These are phyloP conservation scores for Cornus florida DNA, from an alignment of 148 eudicot genomes.

Conservation along the genomic window DNA sequence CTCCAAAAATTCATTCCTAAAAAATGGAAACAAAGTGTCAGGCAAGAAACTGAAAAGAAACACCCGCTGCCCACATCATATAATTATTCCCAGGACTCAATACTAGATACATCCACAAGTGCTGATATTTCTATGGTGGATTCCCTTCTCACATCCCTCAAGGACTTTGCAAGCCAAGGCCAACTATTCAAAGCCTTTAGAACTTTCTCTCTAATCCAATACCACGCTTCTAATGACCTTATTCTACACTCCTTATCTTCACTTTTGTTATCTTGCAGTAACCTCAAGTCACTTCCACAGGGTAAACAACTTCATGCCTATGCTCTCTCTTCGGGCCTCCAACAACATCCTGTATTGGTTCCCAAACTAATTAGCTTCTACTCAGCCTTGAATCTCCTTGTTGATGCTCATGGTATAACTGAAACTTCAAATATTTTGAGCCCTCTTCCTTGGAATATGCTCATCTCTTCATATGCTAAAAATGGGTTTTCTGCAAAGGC, in stretches of 20 bases:
- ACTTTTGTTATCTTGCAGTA: conserved; percentile 54
- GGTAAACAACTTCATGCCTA: conserved; percentile 73
- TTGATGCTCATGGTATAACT: conserved; percentile 51
- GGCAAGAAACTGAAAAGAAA: conserved; percentile 15
- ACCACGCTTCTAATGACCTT: conserved; percentile 32
- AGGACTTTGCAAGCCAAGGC: conserved; percentile 50
- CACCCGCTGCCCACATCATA: conserved; percentile 10
- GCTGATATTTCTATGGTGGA: conserved; percentile 45
- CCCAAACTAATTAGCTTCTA: conserved; percentile 66
- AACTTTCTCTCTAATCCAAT: conserved; percentile 44
- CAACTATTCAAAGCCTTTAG: conserved; percentile 52
- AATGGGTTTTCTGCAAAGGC: conserved; percentile 53
- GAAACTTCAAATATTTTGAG: conserved; percentile 42
- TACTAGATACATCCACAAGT: conserved; percentile 12
- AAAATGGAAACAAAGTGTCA: conserved; percentile 45
- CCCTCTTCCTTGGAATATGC: conserved; percentile 78
- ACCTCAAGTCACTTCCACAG: conserved; percentile 39
- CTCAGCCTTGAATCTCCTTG: conserved; percentile 43
- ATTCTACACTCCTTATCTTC: conserved; percentile 51
- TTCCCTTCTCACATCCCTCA: conserved; percentile 49
- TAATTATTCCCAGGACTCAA: conserved; percentile 9
- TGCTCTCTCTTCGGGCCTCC: conserved; percentile 50
- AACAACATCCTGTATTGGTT: conserved; percentile 42
- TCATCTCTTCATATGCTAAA: conserved; percentile 61
- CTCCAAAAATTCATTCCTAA: conserved; percentile 47